phyloP scores from a whole-genome alignment of 768 basidiomycete species.

The Pleurotus giganteus region DNA sequence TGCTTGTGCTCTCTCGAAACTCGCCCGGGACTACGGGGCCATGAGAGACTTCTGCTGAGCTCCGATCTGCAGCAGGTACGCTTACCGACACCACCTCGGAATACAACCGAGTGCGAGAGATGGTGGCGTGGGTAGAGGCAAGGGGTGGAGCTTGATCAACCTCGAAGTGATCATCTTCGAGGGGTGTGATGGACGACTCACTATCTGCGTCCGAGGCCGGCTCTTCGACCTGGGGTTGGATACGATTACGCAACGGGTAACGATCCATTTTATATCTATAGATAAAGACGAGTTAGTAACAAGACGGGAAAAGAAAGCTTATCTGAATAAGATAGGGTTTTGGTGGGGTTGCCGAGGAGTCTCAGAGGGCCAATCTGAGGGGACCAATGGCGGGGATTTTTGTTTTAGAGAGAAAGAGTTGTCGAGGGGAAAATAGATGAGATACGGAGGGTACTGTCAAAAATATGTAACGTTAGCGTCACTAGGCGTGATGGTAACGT shows the following conservation, averaged over 20 bases:
- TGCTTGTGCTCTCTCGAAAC: too few relatives aligned
- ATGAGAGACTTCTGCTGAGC: background rate
- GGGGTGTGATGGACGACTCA: background rate
- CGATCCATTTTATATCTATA: too few relatives aligned
- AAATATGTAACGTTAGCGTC: constrained; percentile 1
- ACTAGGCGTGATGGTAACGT: background rate
- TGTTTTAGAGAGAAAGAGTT: background rate
- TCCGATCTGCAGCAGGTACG: background rate
- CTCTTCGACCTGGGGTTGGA: too few relatives aligned
- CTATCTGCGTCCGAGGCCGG: background rate
- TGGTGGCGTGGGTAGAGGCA: background rate
- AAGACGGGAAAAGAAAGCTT: background rate
- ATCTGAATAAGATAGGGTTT: background rate
- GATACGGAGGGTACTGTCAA: background rate
- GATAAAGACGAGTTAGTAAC: too few relatives aligned
- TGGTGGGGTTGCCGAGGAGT: background rate
- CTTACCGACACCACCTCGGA: background rate
- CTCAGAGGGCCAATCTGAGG: constrained; percentile 6
- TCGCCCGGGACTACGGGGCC: too few relatives aligned
- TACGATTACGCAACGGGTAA: background rate
- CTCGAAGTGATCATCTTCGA: background rate
- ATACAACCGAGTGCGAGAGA: background rate
- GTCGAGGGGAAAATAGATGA: background rate
- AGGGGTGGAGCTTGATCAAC: background rate
- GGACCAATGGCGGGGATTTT: background rate